These are phyloP conservation scores for Leptographium galeiforme DNA, from an alignment of 2,329 filamentous ascomycete species.

Conservation along the genomic window DNA sequence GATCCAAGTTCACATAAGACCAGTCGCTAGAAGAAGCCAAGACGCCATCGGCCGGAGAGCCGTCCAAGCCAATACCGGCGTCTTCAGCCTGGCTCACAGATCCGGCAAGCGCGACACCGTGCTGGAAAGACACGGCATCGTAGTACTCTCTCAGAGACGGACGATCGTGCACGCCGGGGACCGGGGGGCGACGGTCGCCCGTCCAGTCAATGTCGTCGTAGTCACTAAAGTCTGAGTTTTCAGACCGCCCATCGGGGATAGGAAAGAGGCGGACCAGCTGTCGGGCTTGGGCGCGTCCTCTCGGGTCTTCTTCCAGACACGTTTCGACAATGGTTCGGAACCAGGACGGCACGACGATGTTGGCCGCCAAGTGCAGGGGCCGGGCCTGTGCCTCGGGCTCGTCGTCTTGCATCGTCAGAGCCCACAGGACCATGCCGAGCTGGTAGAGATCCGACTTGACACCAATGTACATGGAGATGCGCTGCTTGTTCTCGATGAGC, in stretches of 20 bases:
- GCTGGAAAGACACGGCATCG: slow-evolving; percentile 15
- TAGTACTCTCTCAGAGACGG: slow-evolving; percentile 22
- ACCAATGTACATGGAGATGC: slow-evolving; percentile 93
- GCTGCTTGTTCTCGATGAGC: slow-evolving; percentile 76
- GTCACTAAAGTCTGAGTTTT: slow-evolving; percentile 12
- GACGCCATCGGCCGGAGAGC: background rate
- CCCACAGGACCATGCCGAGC: slow-evolving; percentile 94
- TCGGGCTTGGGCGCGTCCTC: slow-evolving; percentile 58
- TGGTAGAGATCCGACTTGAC: slow-evolving; percentile 96
- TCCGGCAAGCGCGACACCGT: background rate
- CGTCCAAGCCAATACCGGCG: background rate
- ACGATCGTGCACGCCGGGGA: slow-evolving; percentile 14
- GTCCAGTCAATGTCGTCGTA: slow-evolving; percentile 14
- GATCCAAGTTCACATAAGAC: slow-evolving; percentile 24
- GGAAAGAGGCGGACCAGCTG: slow-evolving; percentile 61
- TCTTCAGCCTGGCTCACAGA: background rate
- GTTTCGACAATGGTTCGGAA: slow-evolving; percentile 62
- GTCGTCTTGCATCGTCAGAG: slow-evolving; percentile 72
- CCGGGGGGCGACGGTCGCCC: slow-evolving; percentile 6
- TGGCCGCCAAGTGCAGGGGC: slow-evolving; percentile 48
- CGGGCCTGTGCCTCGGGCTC: slow-evolving; percentile 72
- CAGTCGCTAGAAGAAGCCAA: slow-evolving; percentile 25
- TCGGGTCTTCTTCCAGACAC: slow-evolving; percentile 64
- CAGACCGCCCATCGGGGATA: slow-evolving; percentile 15
- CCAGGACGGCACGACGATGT: slow-evolving; percentile 59